Conservation (phyloP, 2,329 filamentous ascomycete species). For the Phaeoacremonium minimum region DNA sequence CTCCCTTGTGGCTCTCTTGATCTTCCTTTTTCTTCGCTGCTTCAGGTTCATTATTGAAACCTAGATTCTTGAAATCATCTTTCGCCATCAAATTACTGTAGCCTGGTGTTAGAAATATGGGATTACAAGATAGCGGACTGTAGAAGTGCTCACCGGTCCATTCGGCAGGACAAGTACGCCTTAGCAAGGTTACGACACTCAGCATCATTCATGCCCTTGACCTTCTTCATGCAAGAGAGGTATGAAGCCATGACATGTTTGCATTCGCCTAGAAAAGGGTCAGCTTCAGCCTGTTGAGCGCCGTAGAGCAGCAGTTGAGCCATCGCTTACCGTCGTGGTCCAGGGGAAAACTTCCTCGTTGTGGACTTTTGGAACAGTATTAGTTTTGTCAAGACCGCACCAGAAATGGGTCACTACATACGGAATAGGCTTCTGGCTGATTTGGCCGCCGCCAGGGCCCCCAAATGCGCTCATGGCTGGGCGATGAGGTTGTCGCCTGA, state of each 20-base stretch:
- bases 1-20: conserved; percentile 21
- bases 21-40: conserved; percentile 18
- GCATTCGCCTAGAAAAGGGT: conserved; percentile 68
- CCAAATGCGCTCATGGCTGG: conserved; percentile 14
- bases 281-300: conserved; percentile 1
- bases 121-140: not conserved
- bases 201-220: conserved; percentile 78
- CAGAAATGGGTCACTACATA: too few species aligned
- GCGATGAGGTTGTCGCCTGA: too few species aligned
- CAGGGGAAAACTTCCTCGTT: conserved; percentile 92
- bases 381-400: too few species aligned
- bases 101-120: not conserved
- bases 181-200: conserved; percentile 85
- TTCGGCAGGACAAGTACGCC: conserved; percentile 82
- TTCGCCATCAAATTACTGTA: conserved; percentile 87
- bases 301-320: not conserved
- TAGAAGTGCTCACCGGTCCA: conserved; percentile 73
- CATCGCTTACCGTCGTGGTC: conserved; percentile 71
- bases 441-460: conserved; percentile 21
- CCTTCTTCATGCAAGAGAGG: conserved; percentile 79
- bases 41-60: conserved; percentile 53
- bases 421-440: conserved; percentile 25
- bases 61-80: conserved; percentile 92
- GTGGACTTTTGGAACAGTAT: conserved; percentile 72
- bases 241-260: conserved; percentile 84